Percentiles rank a stretch among this genome's conserved stretches.
These are phyloP conservation scores for Aspergillus hancockii DNA, from an alignment of 495 filamentous ascomycete genomes.

Conservation along the genomic window DNA sequence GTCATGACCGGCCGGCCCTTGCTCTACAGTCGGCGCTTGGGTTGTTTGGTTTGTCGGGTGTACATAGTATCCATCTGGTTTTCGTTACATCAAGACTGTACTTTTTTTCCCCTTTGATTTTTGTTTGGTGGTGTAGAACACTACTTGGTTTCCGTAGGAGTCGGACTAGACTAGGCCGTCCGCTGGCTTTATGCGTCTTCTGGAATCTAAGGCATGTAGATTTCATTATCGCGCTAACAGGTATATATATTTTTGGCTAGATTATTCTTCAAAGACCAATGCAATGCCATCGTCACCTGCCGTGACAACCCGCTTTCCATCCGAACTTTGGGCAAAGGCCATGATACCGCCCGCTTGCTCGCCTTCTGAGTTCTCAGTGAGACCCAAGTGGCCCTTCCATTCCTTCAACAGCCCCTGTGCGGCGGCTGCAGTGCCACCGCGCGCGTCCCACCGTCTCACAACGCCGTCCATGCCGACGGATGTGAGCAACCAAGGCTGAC, in stretches of 20 bases:
- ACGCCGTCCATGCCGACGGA: constrained; percentile 84
- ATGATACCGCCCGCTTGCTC: constrained; percentile 74
- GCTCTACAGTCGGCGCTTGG: constrained; percentile 34
- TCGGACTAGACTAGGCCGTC: not conserved
- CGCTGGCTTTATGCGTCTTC: not conserved
- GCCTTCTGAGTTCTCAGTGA: constrained; percentile 66
- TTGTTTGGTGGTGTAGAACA: not conserved
- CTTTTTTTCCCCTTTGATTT: constrained; percentile 14
- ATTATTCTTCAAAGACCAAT: constrained; percentile 63
- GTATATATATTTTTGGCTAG: constrained; percentile 10
- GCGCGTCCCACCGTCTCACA: constrained; percentile 81
- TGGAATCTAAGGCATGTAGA: not conserved
- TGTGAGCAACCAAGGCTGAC: constrained; percentile 67
- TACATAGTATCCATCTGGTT: constrained; percentile 44
- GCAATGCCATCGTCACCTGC: constrained; percentile 83
- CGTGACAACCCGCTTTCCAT: constrained; percentile 69
- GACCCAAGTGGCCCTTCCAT: constrained; percentile 79
- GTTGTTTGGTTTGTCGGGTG: constrained; percentile 42
- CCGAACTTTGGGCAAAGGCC: constrained; percentile 81
- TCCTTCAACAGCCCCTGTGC: constrained; percentile 69
- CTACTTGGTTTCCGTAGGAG: not conserved
- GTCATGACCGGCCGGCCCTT: constrained; percentile 17
- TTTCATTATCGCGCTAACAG: constrained; percentile 1
- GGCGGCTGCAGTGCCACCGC: constrained; percentile 69
- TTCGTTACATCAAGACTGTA: constrained; percentile 32